Evolutionary conservation across 306 rosid species (phyloP), one percentile per base, ranked within the genome.

Genomic region (Rosa rugosa): DNA sequence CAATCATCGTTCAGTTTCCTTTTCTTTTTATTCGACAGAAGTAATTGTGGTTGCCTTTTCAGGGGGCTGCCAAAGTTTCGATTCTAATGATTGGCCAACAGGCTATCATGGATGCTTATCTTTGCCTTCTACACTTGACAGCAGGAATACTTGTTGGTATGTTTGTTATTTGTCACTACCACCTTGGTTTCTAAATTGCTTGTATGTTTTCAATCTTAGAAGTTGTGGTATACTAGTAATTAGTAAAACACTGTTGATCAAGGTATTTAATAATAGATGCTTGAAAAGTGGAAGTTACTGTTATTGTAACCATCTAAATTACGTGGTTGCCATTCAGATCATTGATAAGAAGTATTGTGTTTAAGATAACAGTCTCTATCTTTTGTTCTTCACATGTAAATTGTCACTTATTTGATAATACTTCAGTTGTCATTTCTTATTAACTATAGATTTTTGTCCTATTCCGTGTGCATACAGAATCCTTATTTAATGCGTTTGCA

Each of bases 61-160:
- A 95, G 99, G 99, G 99, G 63, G 98, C 99, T 45, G 96, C 99
- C 77, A 95, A 95, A 89, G 98, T 95, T 82, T 93, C 99, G 7
- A 90, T 95, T 85, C 71, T 93, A 81, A 93, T 87, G 93, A 91
- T 95, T 76, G 99, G 99, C 75, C 99, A 95, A 76, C 99, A 95
- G 84, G 99, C 97, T 68, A 95, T 95, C 86, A 92, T 95, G 89
- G 99, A 95, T 83, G 97, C 99, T 75, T 95, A 95, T 86, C 97
- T 95, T 77, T 95, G 99, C 88, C 97, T 95, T 75, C 83, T 91
- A 63, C 99, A 95, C 84, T 86, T 95, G 77, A 95, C 99, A 36
- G 99, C 99, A 12, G 99, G 99, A 79, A 95, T 95, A 79, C 89
- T 95, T 79, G 97, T 95, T 40, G 99, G 99, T 95, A 85, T 81